Base-by-base conservation (phyloP, 1,139 yeast genomes). In the Williopsis jadinii region DNA sequence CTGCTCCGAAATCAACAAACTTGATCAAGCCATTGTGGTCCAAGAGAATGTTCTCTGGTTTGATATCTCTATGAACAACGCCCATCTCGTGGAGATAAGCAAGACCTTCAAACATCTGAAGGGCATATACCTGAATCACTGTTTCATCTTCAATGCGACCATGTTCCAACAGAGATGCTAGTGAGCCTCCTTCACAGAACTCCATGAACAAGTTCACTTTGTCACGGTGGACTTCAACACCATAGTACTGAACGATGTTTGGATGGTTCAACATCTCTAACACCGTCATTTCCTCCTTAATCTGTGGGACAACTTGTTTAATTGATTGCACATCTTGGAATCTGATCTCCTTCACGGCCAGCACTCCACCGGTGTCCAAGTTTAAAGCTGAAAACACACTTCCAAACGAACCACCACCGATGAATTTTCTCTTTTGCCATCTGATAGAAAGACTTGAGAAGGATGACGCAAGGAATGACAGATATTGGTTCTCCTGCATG, bases 331-430 rank as follows among this genome's bases (percentile, higher is more conserved):
- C 75, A 55, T 90, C 96, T 55, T 87, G 96, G 60, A 92, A 80
- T 48, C 88, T 75, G 47, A 92, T 90, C 61, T 92, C 98, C 60
- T 92, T 92, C 26, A 92, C 98, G 0, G 98, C 98, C 84, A 92
- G 80, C 2, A 90, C 85, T 38, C 94, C 95, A 56, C 97, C 97
- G 14, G 95, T 87, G 52, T 90, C 97, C 50, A 92, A 73, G 57
- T 92, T 88, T 29, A 87, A 84, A 0, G 97, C 95, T 1, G 95
- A 88, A 61, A 76, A 92, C 3, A 92, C 98, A 45, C 85, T 80
- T 10, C 98, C 98, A 70, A 92, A 94, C 0, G 97, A 80, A 37
- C 98, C 98, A 35, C 95, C 95, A 5, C 98, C 98, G 55, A 92
- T 78, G 54, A 80, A 88, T 45, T 84, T 77, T 38, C 97, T 95